These are phyloP conservation scores for Puccinia horiana DNA, from an alignment of 1,284 basidiomycete genomes.

Conservation along the genomic window DNA sequence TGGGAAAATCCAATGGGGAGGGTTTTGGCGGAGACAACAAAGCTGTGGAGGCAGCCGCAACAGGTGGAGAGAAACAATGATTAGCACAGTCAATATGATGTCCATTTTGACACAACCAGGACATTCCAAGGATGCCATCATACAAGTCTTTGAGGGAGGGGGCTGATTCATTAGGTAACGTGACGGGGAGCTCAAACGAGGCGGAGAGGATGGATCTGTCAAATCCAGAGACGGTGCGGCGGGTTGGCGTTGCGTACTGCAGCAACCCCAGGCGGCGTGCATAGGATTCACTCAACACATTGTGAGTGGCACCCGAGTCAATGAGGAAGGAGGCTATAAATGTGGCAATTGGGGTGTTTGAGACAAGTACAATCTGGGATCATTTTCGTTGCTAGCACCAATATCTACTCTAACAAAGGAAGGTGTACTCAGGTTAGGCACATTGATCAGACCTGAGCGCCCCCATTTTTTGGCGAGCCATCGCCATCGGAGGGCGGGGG, in stretches of 20 bases:
- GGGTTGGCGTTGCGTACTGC: neutral
- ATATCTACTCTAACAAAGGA: neutral
- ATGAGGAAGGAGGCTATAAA: neutral
- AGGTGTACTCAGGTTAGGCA: neutral
- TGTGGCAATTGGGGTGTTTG: neutral
- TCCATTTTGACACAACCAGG: neutral
- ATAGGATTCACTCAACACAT: neutral
- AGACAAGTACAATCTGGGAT: neutral
- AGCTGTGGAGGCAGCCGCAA: conserved; percentile 11
- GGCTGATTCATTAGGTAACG: neutral
- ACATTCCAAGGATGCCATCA: conserved; percentile 1
- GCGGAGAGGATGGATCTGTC: neutral
- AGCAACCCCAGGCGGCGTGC: neutral
- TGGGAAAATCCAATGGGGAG: neutral
- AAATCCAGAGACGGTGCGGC: neutral
- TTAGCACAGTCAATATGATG: neutral
- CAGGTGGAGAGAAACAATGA: neutral
- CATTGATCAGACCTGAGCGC: neutral
- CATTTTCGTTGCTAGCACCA: neutral
- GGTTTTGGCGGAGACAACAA: conserved; percentile 1
- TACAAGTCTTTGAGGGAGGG: neutral
- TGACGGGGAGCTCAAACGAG: neutral
- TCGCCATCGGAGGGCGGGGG: neutral
- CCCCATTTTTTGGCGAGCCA: neutral
- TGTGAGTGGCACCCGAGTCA: neutral